Evolutionary conservation across 371 early-diverging fungal species (phyloP).

Genomic region (Mortierella sp.): DNA sequence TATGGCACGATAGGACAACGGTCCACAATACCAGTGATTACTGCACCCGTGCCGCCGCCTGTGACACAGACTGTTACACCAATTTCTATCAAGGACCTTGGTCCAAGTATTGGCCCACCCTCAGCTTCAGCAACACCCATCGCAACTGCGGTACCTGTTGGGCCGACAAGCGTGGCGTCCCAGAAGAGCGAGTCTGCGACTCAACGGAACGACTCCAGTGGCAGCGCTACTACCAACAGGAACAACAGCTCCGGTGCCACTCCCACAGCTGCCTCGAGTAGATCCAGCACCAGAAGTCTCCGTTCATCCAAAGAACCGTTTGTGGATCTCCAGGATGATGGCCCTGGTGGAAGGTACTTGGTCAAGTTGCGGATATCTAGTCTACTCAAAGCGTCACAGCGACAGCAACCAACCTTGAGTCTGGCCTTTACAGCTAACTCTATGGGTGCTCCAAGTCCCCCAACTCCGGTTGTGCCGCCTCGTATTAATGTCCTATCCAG

Average conservation of each 20-base stretch:
- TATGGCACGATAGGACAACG: constrained; percentile 20
- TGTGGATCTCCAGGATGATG: constrained; percentile 37
- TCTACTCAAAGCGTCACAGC: constrained; percentile 3
- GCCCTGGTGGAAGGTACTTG: constrained; percentile 25
- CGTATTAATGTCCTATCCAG: constrained; percentile 31
- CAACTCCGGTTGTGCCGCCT: neutral
- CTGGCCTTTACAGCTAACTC: neutral
- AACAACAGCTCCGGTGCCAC: too few species aligned
- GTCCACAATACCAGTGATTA: constrained; percentile 16
- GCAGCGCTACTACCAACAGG: too few species aligned
- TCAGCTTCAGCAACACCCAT: neutral
- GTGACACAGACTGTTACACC: constrained; percentile 1
- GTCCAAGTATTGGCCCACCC: constrained; percentile 31
- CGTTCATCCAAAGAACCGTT: constrained; percentile 2
- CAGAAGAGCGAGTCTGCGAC: constrained; percentile 3
- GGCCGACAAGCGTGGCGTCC: neutral
- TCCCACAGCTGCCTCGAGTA: too few species aligned
- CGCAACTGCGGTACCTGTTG: neutral
- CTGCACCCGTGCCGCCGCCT: neutral
- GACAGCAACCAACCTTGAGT: neutral
- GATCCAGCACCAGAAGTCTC: neutral
- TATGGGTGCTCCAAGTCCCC: constrained; percentile 6
- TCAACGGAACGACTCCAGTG: too few species aligned
- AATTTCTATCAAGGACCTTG: neutral
- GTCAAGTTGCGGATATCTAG: constrained; percentile 32